Percentiles rank a stretch among this genome's conserved stretches.
Evolutionary conservation across 1,139 yeast species (phyloP).

Genomic region (Taphrina pruni): DNA sequence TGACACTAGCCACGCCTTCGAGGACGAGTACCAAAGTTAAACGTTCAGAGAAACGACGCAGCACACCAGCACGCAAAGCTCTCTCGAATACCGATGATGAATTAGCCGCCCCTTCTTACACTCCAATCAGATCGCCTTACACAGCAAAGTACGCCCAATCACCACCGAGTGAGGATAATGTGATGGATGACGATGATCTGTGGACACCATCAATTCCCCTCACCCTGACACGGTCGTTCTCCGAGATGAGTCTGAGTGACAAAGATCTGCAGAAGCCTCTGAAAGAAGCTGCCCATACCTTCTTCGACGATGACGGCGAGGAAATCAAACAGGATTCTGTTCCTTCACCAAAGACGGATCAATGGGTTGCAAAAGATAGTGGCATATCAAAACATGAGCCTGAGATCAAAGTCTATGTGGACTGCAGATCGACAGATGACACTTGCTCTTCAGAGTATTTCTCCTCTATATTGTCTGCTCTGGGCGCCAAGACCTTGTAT

Average conservation of each 20-base stretch:
- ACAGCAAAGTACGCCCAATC: neutral
- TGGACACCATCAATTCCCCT: constrained; percentile 27
- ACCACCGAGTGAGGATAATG: constrained; percentile 6
- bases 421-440: constrained; percentile 14
- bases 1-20: neutral
- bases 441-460: constrained; percentile 11
- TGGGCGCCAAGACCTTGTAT: constrained; percentile 26
- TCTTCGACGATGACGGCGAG: constrained; percentile 25
- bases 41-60: neutral
- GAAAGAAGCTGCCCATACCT: constrained; percentile 8
- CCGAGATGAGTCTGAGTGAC: constrained; percentile 1
- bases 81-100: constrained; percentile 9
- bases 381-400: neutral
- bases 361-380: neutral
- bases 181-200: constrained; percentile 8
- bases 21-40: neutral
- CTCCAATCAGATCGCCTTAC: constrained; percentile 8
- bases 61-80: neutral
- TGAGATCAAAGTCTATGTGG: constrained; percentile 13
- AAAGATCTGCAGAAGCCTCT: neutral
- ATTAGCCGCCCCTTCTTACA: constrained; percentile 2
- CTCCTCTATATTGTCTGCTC: constrained; percentile 8
- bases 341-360: neutral
- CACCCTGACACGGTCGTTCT: constrained; percentile 1
- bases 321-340: neutral